Conservation (phyloP, 805 yeast species). For the Candida suzukii region DNA sequence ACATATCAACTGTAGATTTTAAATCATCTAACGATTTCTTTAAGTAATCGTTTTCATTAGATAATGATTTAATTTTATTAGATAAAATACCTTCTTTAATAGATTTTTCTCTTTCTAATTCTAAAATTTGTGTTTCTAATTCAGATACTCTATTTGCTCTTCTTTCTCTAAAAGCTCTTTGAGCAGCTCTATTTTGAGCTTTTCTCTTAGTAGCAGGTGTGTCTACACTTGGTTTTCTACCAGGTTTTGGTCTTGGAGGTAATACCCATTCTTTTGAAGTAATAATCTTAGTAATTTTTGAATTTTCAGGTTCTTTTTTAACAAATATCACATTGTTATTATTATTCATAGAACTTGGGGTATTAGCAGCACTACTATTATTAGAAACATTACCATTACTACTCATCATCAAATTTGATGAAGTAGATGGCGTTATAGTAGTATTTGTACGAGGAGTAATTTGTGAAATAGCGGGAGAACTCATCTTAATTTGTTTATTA, state of each 20-base stretch:
- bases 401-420: neutral
- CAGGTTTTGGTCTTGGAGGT: slow-evolving; percentile 59
- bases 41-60: slow-evolving; percentile 37
- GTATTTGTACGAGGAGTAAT: slow-evolving; percentile 2
- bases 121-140: slow-evolving; percentile 61
- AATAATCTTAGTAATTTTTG: slow-evolving; percentile 40
- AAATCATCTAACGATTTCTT: slow-evolving; percentile 36
- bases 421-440: neutral
- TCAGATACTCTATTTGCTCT: slow-evolving; percentile 77
- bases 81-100: slow-evolving; percentile 48
- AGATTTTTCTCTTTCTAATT: slow-evolving; percentile 60
- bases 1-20: slow-evolving; percentile 14
- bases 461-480: slow-evolving; percentile 2
- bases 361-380: neutral
- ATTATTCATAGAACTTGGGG: neutral
- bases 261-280: slow-evolving; percentile 55
- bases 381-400: too few species aligned
- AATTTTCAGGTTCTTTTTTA: neutral
- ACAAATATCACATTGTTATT: too few species aligned
- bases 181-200: slow-evolving; percentile 93
- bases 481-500: neutral
- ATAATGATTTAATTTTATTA: slow-evolving; percentile 43
- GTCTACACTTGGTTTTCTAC: slow-evolving; percentile 43
- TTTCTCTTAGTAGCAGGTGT: slow-evolving; percentile 81
- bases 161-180: slow-evolving; percentile 83